Percentiles rank a stretch among this genome's conserved stretches.
phyloP scores from a whole-genome alignment of 352 stramenopile species.

The Phytophthora sp. region DNA sequence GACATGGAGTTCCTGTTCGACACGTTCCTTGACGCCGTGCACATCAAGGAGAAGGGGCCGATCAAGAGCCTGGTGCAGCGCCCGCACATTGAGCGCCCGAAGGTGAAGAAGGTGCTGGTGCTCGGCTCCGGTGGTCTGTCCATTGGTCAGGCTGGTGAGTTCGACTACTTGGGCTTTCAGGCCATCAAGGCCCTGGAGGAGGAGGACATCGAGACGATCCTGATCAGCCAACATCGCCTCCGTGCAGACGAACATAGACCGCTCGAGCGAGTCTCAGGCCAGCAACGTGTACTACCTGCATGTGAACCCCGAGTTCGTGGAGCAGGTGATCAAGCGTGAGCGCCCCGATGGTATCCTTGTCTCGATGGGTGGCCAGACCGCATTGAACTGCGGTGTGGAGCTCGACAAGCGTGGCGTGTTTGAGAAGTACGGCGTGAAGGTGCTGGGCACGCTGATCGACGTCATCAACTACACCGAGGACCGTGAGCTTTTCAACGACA shows the following conservation, averaged over 20 bases:
- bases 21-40: slow-evolving; percentile 95
- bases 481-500: slow-evolving; percentile 94
- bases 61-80: slow-evolving; percentile 80
- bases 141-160: slow-evolving; percentile 99
- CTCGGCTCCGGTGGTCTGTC: slow-evolving; percentile 96
- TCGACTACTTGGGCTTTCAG: slow-evolving; percentile 98
- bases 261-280: slow-evolving; percentile 88
- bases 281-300: slow-evolving; percentile 99
- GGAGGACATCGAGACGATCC: slow-evolving; percentile 97
- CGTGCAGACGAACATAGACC: slow-evolving; percentile 98
- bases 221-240: slow-evolving; percentile 99
- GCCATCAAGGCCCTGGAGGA: slow-evolving; percentile 99
- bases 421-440: slow-evolving; percentile 74
- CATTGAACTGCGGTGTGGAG: slow-evolving; percentile 91
- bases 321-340: slow-evolving; percentile 83
- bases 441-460: slow-evolving; percentile 95
- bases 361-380: slow-evolving; percentile 96
- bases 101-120: slow-evolving; percentile 97
- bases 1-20: slow-evolving; percentile 99
- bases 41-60: slow-evolving; percentile 65
- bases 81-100: slow-evolving; percentile 60
- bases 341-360: slow-evolving; percentile 92
- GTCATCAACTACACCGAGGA: slow-evolving; percentile 96
- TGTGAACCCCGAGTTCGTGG: slow-evolving; percentile 92
- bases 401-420: slow-evolving; percentile 63